Evolutionary conservation across 139 green algal genomes (phyloP).

Genomic region (Zygnema cylindricum): DNA sequence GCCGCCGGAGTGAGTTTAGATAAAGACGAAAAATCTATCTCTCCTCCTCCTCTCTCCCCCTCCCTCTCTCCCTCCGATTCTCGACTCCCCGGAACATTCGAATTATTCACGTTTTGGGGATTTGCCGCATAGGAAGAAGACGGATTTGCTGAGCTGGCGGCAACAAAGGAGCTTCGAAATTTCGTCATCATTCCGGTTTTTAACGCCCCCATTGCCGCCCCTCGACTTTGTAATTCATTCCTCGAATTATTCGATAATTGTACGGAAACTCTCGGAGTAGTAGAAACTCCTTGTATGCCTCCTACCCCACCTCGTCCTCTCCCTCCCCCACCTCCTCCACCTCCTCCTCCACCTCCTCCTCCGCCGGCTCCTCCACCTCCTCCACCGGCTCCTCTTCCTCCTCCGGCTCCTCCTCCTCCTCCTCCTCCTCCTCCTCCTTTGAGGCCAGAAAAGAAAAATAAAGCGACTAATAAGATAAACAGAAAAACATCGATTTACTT

Average conservation of each 20-base stretch:
- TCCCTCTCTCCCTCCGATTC: not conserved
- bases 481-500: not conserved
- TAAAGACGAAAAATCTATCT: not conserved
- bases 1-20: not conserved
- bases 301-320: not conserved
- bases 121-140: not conserved
- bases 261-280: not conserved
- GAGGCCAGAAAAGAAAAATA: not conserved
- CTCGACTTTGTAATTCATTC: constrained; percentile 5
- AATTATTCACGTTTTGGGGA: not conserved
- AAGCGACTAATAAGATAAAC: not conserved
- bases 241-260: no score
- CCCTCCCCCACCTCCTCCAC: constrained; percentile 41
- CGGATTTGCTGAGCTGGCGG: constrained; percentile 32
- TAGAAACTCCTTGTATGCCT: not conserved
- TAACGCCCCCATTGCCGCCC: not conserved
- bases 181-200: constrained; percentile 43
- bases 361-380: constrained; percentile 34
- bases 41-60: not conserved
- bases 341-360: not conserved
- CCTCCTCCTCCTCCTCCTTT: not conserved
- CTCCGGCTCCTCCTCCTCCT: constrained; percentile 7
- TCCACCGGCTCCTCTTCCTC: constrained; percentile 10
- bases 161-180: constrained; percentile 52
- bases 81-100: not conserved